Evolutionary conservation across 169 alveolate genomes (phyloP).

Genomic region (Neospora caninum): DNA sequence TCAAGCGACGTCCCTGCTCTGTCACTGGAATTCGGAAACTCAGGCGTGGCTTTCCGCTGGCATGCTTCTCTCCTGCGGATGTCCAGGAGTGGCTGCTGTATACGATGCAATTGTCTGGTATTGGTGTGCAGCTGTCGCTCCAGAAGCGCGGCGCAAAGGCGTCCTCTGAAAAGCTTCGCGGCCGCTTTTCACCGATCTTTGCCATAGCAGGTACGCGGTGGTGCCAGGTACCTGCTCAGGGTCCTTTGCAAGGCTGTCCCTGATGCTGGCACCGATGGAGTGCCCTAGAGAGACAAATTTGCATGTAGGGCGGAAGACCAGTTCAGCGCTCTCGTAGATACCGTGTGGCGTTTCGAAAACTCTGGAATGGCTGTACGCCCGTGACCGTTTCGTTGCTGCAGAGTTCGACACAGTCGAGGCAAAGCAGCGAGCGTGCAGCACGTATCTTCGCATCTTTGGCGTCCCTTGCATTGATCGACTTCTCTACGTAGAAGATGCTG

Average conservation of each 20-base stretch:
- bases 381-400: background rate
- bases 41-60: too few relatives aligned
- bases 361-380: background rate
- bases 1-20: background rate
- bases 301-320: too few relatives aligned
- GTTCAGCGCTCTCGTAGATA: background rate
- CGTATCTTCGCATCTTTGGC: constrained; percentile 66
- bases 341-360: background rate
- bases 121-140: constrained; percentile 34
- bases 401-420: constrained; percentile 62
- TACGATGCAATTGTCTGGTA: too few relatives aligned
- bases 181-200: constrained; percentile 66
- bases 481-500: constrained; percentile 67
- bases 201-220: constrained; percentile 63
- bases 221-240: too few relatives aligned
- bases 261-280: too few relatives aligned
- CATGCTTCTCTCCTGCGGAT: too few relatives aligned
- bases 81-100: too few relatives aligned
- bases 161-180: constrained; percentile 42
- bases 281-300: too few relatives aligned
- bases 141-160: constrained; percentile 64
- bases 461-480: constrained; percentile 70
- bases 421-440: constrained; percentile 60
- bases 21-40: background rate
- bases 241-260: too few relatives aligned